These are phyloP conservation scores for Trichoderma sp. DNA, from an alignment of 2,329 filamentous ascomycete species.

Conservation along the genomic window DNA sequence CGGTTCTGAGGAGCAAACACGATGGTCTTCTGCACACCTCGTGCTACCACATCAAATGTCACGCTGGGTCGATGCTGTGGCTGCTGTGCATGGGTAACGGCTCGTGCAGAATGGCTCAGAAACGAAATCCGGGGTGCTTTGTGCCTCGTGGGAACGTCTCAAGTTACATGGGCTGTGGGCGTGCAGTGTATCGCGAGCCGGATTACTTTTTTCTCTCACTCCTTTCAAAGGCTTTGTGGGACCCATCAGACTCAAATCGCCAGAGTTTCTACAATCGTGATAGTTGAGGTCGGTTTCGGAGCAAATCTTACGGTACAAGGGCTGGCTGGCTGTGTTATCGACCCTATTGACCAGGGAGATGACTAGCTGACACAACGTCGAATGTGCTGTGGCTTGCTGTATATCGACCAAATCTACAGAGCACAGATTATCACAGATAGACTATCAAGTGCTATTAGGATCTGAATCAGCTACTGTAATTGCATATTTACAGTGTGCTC, in stretches of 20 bases:
- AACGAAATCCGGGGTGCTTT: background rate
- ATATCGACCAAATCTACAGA: background rate
- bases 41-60: constrained; percentile 4
- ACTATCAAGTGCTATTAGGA: background rate
- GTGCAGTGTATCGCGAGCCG: background rate
- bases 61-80: background rate
- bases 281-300: background rate
- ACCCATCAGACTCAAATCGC: background rate
- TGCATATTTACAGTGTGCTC: background rate
- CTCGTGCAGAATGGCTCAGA: background rate
- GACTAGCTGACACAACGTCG: background rate
- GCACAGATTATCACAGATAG: background rate
- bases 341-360: background rate
- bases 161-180: background rate
- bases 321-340: background rate
- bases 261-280: background rate
- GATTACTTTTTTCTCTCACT: background rate
- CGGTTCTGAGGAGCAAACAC: background rate
- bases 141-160: background rate
- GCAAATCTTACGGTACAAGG: background rate
- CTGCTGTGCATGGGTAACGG: background rate
- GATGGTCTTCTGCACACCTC: background rate
- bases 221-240: background rate
- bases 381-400: background rate
- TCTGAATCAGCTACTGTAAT: background rate